Evolutionary conservation across 2,329 filamentous ascomycete species (phyloP).

Genomic region (Colletotrichum chlorophyti): DNA sequence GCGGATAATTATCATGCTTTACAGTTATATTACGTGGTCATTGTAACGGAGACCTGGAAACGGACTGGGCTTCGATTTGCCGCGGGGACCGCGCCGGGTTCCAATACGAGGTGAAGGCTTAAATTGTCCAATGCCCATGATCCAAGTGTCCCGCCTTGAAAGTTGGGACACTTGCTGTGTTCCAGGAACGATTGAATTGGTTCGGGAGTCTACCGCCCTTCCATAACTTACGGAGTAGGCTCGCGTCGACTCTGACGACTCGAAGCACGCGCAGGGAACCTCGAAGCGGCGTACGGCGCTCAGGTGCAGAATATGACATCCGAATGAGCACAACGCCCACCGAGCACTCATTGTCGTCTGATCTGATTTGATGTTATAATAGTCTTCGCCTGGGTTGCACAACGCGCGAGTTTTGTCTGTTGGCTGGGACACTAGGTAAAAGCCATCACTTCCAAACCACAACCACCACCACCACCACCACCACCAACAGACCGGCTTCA

Average conservation of each 20-base stretch:
- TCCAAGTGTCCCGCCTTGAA: too few relatives aligned
- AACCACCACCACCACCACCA: too few relatives aligned
- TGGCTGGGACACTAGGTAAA: conserved; percentile 26
- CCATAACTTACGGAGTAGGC: too few relatives aligned
- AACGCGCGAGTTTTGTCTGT: conserved; percentile 20
- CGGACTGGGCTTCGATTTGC: conserved; percentile 4
- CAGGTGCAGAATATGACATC: conserved; percentile 2
- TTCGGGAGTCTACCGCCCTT: background rate
- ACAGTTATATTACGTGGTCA: too few relatives aligned
- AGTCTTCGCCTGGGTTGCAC: conserved; percentile 14
- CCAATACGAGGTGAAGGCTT: too few relatives aligned
- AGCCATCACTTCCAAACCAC: too few relatives aligned
- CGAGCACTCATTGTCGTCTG: conserved; percentile 8
- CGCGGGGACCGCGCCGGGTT: background rate
- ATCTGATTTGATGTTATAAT: too few relatives aligned
- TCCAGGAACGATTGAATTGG: background rate
- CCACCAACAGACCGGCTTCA: too few relatives aligned
- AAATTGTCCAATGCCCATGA: too few relatives aligned
- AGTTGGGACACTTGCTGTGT: background rate
- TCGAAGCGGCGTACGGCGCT: conserved; percentile 9
- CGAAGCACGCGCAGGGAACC: background rate
- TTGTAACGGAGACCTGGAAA: conserved; percentile 1
- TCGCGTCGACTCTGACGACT: too few relatives aligned
- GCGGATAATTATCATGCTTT: too few relatives aligned
- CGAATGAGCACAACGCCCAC: background rate